phyloP scores from a whole-genome alignment of 345 rosid genomes.

The Anacardium occidentale region DNA sequence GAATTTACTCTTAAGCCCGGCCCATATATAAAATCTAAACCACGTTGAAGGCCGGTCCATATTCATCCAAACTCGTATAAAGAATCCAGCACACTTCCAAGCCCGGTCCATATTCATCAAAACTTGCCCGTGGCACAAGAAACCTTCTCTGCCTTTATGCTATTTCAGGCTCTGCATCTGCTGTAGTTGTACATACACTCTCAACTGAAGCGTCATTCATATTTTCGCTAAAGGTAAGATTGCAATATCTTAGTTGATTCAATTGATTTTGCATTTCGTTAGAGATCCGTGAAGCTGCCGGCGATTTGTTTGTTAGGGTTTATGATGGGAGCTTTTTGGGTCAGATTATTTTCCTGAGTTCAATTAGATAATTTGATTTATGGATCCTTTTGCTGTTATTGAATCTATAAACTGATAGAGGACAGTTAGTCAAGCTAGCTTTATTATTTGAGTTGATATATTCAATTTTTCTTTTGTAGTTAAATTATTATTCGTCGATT shows the following conservation, averaged over 20 bases:
- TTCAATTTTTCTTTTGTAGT: background rate
- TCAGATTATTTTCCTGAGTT: background rate
- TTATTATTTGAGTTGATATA: background rate
- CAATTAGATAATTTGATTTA: background rate
- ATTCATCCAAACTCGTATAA: background rate
- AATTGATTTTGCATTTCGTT: background rate
- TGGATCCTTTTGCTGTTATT: background rate
- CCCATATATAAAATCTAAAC: too few relatives aligned
- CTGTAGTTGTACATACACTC: background rate
- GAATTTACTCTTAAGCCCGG: too few relatives aligned
- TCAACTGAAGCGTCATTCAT: background rate
- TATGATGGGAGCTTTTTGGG: background rate
- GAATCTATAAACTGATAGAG: too few relatives aligned
- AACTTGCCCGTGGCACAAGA: constrained; percentile 20
- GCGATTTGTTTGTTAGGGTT: background rate
- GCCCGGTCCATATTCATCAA: constrained; percentile 4
- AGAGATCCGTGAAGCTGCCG: background rate
- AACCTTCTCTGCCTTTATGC: background rate
- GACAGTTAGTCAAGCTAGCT: too few relatives aligned
- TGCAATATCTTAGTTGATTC: background rate
- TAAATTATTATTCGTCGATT: background rate
- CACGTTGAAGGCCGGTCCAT: too few relatives aligned
- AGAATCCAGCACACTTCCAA: too few relatives aligned
- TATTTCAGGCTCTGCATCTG: background rate
- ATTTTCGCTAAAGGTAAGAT: background rate